Base-by-base conservation (phyloP, 202 grass and related monocot species). In the Sporobolus alterniflorus region DNA sequence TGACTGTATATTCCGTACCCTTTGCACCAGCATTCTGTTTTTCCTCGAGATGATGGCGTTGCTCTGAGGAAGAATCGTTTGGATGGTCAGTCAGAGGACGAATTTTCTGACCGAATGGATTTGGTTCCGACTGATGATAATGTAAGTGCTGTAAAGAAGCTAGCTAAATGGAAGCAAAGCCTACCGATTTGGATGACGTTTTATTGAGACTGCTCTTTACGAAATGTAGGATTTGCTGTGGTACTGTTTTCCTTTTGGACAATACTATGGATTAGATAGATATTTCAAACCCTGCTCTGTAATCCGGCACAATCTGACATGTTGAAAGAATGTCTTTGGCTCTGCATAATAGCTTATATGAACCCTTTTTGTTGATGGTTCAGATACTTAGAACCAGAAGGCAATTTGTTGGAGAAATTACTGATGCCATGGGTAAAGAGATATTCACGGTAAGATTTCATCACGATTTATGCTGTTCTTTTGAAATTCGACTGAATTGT, bases 341-440 rank as follows among this genome's bases (percentile, higher is more conserved):
- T 49, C 46, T 49, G 14, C 46, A 14, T 49, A n/a, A n/a, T n/a
- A n/a, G n/a, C n/a, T n/a, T n/a, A n/a, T n/a, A n/a, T n/a, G n/a
- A n/a, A n/a, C n/a, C n/a, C n/a, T 7, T 64, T 86, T 66, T 68
- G 29, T 71, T 85, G 66, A 75, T 87, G 71, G 52, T 90, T 85
- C 85, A 98, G 96, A 70, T 98, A 72, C 91, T 98, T 80, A 85
- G 93, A 30, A 71, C 91, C 49, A 95, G 93, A 80, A 83, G 96
- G 3, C 96, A 93, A 72, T 98, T 98, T 80, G 73, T 93, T 83
- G 93, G 93, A 89, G 73, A 98, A 48, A 83, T 96, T 82, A 94
- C 70, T 43, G 93, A 98, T 87, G 83, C 80, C 31, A 54, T 80
- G 81, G 93, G 93, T 69, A 98, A 96, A 44, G 91, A 96, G 78